These are phyloP conservation scores for Diaporthe batatas DNA, from an alignment of 2,329 filamentous ascomycete genomes.

Conservation along the genomic window DNA sequence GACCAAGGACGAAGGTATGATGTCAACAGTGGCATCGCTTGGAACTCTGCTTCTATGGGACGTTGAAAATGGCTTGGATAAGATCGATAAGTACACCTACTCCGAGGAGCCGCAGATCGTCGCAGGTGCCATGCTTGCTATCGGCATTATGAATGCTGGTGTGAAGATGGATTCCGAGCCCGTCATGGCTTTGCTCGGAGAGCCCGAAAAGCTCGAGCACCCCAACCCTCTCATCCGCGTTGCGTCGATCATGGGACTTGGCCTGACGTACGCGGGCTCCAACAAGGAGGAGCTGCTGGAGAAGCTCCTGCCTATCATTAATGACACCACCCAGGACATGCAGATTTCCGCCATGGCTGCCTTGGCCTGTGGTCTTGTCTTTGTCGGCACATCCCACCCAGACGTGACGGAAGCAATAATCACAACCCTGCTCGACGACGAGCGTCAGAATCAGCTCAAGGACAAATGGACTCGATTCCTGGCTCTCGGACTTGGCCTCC, in stretches of 20 bases:
- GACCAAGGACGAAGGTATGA: conserved; percentile 97
- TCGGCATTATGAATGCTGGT: conserved; percentile 95
- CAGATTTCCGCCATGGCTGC: conserved; percentile 97
- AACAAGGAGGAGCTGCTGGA: conserved; percentile 92
- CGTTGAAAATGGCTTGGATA: conserved; percentile 90
- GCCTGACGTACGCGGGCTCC: conserved; percentile 92
- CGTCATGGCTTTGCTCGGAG: conserved; percentile 86
- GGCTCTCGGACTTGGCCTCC: conserved; percentile 89
- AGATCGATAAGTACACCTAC: conserved; percentile 95
- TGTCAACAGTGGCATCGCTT: conserved; percentile 93
- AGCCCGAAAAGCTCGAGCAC: conserved; percentile 82
- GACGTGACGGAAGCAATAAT: conserved; percentile 94
- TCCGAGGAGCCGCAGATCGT: conserved; percentile 84
- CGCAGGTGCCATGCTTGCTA: conserved; percentile 91
- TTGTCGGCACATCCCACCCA: conserved; percentile 91
- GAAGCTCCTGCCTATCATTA: conserved; percentile 86
- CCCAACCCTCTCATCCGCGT: conserved; percentile 84
- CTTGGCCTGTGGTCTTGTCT: conserved; percentile 88
- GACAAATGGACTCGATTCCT: conserved; percentile 99
- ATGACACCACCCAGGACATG: conserved; percentile 88
- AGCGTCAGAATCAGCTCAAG: conserved; percentile 89
- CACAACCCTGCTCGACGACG: conserved; percentile 92
- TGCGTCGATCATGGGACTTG: conserved; percentile 94
- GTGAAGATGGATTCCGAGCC: conserved; percentile 92
- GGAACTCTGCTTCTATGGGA: conserved; percentile 95